Evolutionary conservation across 1,284 basidiomycete species (phyloP).

Genomic region (Trametes hirsuta): DNA sequence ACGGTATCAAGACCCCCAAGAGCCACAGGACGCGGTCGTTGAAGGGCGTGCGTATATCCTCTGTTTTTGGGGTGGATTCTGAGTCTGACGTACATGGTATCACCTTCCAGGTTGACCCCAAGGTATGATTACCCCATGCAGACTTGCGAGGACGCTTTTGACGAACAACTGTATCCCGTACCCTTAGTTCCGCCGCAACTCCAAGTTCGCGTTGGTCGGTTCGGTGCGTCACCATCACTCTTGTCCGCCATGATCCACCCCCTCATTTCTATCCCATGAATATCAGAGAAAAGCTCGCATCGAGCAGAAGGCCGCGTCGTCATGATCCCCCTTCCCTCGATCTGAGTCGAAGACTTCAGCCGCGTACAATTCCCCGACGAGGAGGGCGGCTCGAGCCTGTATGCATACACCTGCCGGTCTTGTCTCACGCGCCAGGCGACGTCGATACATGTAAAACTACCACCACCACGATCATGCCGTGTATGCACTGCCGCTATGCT

Average conservation of each 20-base stretch:
- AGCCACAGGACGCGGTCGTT: conserved; percentile 81
- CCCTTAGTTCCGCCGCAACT: conserved; percentile 83
- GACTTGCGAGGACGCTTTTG: not conserved
- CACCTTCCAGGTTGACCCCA: conserved; percentile 73
- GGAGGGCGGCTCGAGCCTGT: conserved; percentile 7
- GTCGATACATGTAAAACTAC: conserved; percentile 31
- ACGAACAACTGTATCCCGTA: conserved; percentile 10
- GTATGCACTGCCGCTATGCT: conserved; percentile 35
- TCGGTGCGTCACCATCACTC: conserved; percentile 58
- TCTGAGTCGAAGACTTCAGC: conserved; percentile 10
- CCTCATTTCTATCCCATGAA: conserved; percentile 6
- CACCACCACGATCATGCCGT: conserved; percentile 28
- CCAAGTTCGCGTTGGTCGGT: conserved; percentile 76
- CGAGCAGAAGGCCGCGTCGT: conserved; percentile 54
- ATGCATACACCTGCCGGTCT: conserved; percentile 11
- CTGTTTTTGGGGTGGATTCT: conserved; percentile 7
- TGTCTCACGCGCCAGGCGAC: conserved; percentile 25
- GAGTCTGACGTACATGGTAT: not conserved
- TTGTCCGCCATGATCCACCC: not conserved
- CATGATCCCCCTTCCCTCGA: conserved; percentile 37
- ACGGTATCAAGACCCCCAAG: conserved; percentile 90
- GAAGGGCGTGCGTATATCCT: conserved; percentile 79
- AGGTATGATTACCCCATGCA: conserved; percentile 52
- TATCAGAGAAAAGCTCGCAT: conserved; percentile 64
- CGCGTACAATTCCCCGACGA: conserved; percentile 15